These are phyloP conservation scores for Fusarium sp. DNA, from an alignment of 2,329 filamentous ascomycete species.

Conservation along the genomic window DNA sequence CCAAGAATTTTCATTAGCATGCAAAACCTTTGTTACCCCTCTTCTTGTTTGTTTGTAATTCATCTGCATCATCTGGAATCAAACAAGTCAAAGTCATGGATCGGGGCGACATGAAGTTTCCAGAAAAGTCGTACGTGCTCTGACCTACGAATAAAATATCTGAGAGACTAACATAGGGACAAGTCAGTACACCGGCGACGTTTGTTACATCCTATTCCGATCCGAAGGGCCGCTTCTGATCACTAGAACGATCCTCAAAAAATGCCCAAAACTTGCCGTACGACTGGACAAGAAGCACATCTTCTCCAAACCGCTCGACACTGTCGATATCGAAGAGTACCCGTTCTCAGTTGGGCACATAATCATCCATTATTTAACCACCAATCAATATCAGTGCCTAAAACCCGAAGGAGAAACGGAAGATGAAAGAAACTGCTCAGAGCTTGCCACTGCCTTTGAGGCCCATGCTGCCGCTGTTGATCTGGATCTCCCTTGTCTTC, in stretches of 20 bases:
- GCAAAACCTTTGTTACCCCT: accelerated
- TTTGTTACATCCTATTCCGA: background rate
- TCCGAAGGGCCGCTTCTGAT: background rate
- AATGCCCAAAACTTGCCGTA: background rate
- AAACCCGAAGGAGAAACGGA: background rate
- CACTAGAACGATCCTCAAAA: background rate
- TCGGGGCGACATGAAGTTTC: background rate
- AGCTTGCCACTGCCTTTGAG: slow-evolving; percentile 1
- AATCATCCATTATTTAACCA: background rate
- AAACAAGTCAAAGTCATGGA: background rate
- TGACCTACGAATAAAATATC: too few relatives aligned
- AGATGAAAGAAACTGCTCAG: background rate
- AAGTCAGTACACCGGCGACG: background rate
- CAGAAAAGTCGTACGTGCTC: background rate
- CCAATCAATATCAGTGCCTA: background rate
- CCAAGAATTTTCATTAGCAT: background rate
- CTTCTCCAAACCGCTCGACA: background rate
- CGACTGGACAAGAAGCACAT: background rate
- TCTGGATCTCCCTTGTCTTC: background rate
- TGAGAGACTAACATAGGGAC: background rate
- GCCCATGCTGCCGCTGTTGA: background rate
- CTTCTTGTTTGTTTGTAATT: background rate
- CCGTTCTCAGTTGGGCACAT: background rate
- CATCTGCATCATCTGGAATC: background rate
- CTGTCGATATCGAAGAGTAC: background rate